Conservation (phyloP, 306 rosid species). For the Mimosa pudica region DNA sequence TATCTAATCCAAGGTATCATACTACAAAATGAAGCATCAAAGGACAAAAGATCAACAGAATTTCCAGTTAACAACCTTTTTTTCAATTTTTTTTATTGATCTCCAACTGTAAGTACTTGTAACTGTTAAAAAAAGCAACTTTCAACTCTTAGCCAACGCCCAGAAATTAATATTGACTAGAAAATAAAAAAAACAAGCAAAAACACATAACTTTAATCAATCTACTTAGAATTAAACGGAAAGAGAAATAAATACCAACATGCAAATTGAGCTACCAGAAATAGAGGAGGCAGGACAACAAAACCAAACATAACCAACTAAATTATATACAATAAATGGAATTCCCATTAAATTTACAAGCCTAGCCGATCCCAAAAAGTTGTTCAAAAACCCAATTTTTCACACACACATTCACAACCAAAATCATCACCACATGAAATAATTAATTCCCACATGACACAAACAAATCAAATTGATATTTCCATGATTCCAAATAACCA, state of each 20-base stretch:
- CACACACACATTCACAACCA: constrained; percentile 34
- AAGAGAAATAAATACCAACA: constrained; percentile 25
- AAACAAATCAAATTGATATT: background rate
- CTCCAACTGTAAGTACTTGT: constrained; percentile 19
- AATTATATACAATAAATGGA: constrained; percentile 16
- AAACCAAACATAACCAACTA: constrained; percentile 34
- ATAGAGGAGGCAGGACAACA: constrained; percentile 17
- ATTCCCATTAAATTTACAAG: constrained; percentile 14
- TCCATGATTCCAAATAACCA: constrained; percentile 34
- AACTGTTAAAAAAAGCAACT: constrained; percentile 22
- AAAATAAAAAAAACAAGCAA: constrained; percentile 19
- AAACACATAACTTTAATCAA: constrained; percentile 8
- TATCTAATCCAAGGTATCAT: background rate
- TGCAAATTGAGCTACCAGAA: constrained; percentile 31
- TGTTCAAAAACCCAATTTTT: constrained; percentile 31
- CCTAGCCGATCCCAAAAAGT: constrained; percentile 18
- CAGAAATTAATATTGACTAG: constrained; percentile 25
- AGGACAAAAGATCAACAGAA: background rate
- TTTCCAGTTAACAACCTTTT: background rate
- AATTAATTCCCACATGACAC: constrained; percentile 24
- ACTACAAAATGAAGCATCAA: constrained; percentile 9
- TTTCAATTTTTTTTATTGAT: constrained; percentile 20
- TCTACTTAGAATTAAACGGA: constrained; percentile 31
- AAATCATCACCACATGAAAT: constrained; percentile 15
- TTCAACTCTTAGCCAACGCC: constrained; percentile 26